Percentiles rank a stretch among this genome's conserved stretches.
phyloP scores from a whole-genome alignment of 768 basidiomycete species.

The Sarcomyxa edulis region DNA sequence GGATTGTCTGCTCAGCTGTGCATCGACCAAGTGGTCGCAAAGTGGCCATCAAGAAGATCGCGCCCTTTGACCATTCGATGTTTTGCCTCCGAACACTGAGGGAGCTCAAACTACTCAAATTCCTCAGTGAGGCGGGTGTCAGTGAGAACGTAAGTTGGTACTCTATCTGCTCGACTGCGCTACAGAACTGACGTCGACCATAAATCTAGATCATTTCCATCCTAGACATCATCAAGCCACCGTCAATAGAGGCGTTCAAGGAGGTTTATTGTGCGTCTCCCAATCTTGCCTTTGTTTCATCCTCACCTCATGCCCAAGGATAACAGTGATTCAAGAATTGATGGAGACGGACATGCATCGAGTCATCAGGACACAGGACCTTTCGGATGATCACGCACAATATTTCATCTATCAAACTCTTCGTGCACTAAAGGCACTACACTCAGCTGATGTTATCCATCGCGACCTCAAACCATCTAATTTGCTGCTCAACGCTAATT shows the following conservation, averaged over 20 bases:
- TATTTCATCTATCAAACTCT: slow-evolving; percentile 95
- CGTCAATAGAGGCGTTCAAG: slow-evolving; percentile 76
- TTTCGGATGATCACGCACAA: slow-evolving; percentile 93
- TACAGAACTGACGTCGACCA: slow-evolving; percentile 6
- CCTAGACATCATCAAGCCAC: slow-evolving; percentile 82
- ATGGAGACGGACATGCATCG: slow-evolving; percentile 98
- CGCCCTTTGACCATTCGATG: slow-evolving; percentile 94
- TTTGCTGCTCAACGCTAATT: slow-evolving; percentile 94
- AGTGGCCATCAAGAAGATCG: slow-evolving; percentile 96
- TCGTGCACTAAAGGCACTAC: slow-evolving; percentile 91
- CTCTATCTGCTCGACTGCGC: slow-evolving; percentile 1
- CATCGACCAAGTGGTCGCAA: slow-evolving; percentile 84
- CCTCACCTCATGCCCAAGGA: slow-evolving; percentile 1
- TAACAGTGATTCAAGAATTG: slow-evolving; percentile 81
- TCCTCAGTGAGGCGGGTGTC: slow-evolving; percentile 82
- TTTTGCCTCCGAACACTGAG: slow-evolving; percentile 89
- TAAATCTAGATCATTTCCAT: slow-evolving; percentile 77
- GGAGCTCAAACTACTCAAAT: slow-evolving; percentile 80
- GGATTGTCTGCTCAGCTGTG: slow-evolving; percentile 91
- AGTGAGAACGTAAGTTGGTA: slow-evolving; percentile 69
- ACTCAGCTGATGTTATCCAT: slow-evolving; percentile 95
- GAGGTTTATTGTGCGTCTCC: slow-evolving; percentile 68
- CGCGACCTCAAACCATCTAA: slow-evolving; percentile 97
- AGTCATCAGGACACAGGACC: slow-evolving; percentile 90
- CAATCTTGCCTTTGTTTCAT: slow-evolving; percentile 1